phyloP scores from a whole-genome alignment of 139 green algal genomes.

The Picochlorum costavermella region DNA sequence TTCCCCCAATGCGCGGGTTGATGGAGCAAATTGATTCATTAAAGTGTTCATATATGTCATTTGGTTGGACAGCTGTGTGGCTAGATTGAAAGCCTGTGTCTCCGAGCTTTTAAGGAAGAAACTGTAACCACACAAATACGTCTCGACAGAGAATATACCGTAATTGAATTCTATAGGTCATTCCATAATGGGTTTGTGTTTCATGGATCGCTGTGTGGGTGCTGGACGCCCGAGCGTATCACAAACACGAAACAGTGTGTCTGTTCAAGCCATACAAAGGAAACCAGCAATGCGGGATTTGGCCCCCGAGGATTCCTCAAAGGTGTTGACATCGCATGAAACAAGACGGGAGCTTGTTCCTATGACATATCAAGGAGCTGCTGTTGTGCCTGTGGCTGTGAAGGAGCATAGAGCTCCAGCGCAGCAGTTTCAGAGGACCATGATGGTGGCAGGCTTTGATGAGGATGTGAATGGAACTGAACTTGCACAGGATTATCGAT shows the following conservation, averaged over 20 bases:
- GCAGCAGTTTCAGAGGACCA: constrained; percentile 2
- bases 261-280: background rate
- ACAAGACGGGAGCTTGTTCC: background rate
- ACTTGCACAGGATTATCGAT: constrained; percentile 40
- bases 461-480: constrained; percentile 6
- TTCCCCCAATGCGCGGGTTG: too few species aligned
- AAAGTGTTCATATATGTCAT: too few species aligned
- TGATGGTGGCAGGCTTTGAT: constrained; percentile 38
- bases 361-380: background rate
- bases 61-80: too few species aligned
- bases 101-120: too few species aligned
- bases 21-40: too few species aligned
- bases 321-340: background rate
- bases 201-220: background rate
- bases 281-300: background rate
- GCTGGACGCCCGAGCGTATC: background rate
- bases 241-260: background rate
- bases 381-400: background rate
- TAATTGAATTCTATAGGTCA: too few species aligned
- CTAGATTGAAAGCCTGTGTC: too few species aligned
- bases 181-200: too few species aligned
- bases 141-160: too few species aligned
- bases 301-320: constrained; percentile 1
- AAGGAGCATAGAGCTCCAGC: background rate
- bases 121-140: too few species aligned